A percentile compares a stretch with the other conserved stretches of the same genome.
phyloP scores from a whole-genome alignment of 176 grass and related monocot species.

The Panicum miliaceum region DNA sequence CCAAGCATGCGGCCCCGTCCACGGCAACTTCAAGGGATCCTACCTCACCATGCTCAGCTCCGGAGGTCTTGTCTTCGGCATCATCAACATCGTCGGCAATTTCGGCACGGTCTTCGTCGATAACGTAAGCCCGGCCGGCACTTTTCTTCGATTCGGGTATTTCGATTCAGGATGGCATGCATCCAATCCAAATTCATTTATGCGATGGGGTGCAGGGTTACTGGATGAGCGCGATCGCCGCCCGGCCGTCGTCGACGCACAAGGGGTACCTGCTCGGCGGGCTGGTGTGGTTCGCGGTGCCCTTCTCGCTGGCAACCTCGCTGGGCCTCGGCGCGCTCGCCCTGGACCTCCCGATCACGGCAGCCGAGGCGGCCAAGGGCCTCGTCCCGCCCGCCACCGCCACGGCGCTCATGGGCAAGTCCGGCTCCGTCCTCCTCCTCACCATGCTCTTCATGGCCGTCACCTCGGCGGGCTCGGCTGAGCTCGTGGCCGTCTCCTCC shows the following conservation, averaged over 20 bases:
- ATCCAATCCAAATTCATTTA: neutral
- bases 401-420: conserved; percentile 70
- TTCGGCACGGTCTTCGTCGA: conserved; percentile 85
- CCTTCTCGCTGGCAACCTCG: conserved; percentile 78
- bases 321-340: conserved; percentile 73
- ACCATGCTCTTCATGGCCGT: conserved; percentile 93
- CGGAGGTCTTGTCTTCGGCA: conserved; percentile 77
- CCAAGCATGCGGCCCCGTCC: conserved; percentile 72
- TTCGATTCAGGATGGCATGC: neutral
- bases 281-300: conserved; percentile 79
- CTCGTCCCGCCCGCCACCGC: conserved; percentile 76
- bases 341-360: conserved; percentile 70
- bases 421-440: conserved; percentile 74
- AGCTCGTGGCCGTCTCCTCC: conserved; percentile 77
- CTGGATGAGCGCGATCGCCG: conserved; percentile 87
- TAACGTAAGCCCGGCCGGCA: conserved; percentile 29
- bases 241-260: conserved; percentile 74
- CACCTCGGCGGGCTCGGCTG: conserved; percentile 71
- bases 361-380: conserved; percentile 60
- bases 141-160: neutral
- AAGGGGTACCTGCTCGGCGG: conserved; percentile 77
- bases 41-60: conserved; percentile 90
- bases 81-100: conserved; percentile 81
- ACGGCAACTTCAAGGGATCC: conserved; percentile 71
- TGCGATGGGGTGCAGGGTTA: conserved; percentile 43